Base-by-base conservation (phyloP, 768 basidiomycete species). In the Auricularia sp. region DNA sequence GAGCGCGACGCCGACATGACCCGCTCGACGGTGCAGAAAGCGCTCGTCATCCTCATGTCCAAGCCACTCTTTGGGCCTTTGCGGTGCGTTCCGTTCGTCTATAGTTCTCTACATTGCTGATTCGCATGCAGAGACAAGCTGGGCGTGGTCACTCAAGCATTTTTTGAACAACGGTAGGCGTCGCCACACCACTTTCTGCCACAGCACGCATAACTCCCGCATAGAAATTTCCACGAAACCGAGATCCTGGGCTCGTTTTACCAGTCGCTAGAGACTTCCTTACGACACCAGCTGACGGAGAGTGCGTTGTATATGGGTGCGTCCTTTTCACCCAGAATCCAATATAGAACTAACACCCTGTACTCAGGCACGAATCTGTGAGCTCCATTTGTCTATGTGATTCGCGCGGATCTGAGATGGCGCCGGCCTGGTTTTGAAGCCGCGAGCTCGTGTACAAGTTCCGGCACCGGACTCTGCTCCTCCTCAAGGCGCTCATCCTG, bases 11-110 rank as follows among this genome's bases (percentile, higher is more conserved):
- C 75, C 42, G 95, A 97, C 68, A 92, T 98, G 18, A 98, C 97
- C 3, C 86, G 97, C 16, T 93, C 90, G 3, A 98, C 89, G 8
- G 97, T 99, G 0, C 97, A 99, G 75, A 99, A 98, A 73, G 95
- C 97, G 0, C 92, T 99, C 3, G 93, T 98, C 0, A 91, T 99
- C 2, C 80, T 99, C 42, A 94, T 93, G 3, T 85, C 88, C 13
- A 90, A 91, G 71, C 93, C 94, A 0, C 84, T 95, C 2, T 96
- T 96, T 71, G 97, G 97, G 13, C 93, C 94, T 10, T 92, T 98
- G 75, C 85, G 95, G 39, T 42, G 39, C 7, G 39, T 14, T 14
- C 89, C 90, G 54, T 44, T 76, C 69, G 34, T 63, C 18, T 67
- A 58, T 14, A 61, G 61, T 66, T n/a, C 54, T 61, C 24, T 21